phyloP scores from a whole-genome alignment of 2,329 filamentous ascomycete genomes.

The Clarireedia monteithiana region DNA sequence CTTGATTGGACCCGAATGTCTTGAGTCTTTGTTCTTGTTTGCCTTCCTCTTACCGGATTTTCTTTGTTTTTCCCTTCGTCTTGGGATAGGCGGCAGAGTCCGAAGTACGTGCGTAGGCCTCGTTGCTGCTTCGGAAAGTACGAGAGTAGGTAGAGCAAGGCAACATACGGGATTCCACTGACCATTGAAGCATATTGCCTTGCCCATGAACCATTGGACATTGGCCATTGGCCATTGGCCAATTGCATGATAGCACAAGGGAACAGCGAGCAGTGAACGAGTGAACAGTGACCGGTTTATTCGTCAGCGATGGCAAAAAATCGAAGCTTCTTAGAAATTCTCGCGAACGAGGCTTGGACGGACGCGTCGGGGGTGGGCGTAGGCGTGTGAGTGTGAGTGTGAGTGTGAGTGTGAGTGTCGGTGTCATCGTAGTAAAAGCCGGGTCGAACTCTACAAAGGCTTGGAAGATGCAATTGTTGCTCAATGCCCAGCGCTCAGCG shows the following conservation, averaged over 20 bases:
- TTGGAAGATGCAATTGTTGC: no score
- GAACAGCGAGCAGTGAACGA: no score
- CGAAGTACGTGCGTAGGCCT: background rate
- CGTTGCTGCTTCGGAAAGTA: background rate
- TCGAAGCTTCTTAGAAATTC: background rate
- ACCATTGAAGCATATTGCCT: no score
- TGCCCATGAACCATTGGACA: no score
- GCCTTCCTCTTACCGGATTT: background rate
- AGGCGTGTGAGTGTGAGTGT: no score
- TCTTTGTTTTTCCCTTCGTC: background rate
- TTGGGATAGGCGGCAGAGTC: background rate
- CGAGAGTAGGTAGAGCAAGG: background rate
- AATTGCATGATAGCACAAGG: background rate
- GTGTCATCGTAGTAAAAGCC: background rate
- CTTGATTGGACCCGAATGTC: background rate
- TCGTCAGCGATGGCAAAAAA: slow-evolving; percentile 1
- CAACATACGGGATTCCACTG: no score
- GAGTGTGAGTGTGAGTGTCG: no score
- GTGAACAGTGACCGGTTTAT: background rate
- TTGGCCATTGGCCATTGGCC: background rate
- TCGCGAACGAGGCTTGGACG: background rate
- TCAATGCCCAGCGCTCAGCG: no score
- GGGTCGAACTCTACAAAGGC: background rate
- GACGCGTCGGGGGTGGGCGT: no score
- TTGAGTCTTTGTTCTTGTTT: slow-evolving; percentile 1